A percentile compares a stretch with the other conserved stretches of the same genome.
Evolutionary conservation across 2,329 filamentous ascomycete genomes (phyloP).

Genomic region (Pseudogymnoascus sp.): DNA sequence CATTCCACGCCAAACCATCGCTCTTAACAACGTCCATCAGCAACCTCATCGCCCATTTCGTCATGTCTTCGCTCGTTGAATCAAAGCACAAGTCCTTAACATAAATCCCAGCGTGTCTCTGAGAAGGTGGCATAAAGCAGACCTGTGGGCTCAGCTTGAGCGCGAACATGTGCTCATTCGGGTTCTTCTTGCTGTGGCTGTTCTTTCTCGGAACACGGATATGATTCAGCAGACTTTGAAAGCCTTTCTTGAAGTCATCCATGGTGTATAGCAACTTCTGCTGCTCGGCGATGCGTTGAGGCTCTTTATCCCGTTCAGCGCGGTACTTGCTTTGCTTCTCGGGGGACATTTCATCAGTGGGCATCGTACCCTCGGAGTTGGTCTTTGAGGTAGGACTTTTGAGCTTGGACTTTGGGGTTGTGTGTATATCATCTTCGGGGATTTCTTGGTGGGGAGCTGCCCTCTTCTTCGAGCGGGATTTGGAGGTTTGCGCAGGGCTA

Average conservation of each 20-base stretch:
- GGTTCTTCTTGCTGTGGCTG: background rate
- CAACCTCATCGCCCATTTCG: background rate
- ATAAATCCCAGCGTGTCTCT: background rate
- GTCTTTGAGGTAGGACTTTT: background rate
- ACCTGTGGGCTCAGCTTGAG: background rate
- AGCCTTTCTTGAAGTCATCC: background rate
- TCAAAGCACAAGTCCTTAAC: background rate
- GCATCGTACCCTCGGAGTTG: too few relatives aligned
- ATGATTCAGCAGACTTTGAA: background rate
- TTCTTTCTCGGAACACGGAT: background rate
- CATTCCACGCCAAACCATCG: background rate
- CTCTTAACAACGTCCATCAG: background rate
- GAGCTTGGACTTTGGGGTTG: background rate
- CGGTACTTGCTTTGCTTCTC: background rate
- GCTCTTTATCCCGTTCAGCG: background rate
- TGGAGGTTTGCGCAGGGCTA: background rate
- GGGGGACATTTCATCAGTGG: background rate
- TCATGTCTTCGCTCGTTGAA: background rate
- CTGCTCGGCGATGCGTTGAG: background rate
- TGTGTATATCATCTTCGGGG: background rate
- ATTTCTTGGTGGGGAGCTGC: background rate
- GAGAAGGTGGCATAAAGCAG: background rate
- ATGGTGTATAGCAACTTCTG: background rate
- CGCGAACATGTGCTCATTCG: background rate
- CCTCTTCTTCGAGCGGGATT: background rate